Base-by-base conservation (phyloP, 208 protist species). In the Herpetomonas muscarum region DNA sequence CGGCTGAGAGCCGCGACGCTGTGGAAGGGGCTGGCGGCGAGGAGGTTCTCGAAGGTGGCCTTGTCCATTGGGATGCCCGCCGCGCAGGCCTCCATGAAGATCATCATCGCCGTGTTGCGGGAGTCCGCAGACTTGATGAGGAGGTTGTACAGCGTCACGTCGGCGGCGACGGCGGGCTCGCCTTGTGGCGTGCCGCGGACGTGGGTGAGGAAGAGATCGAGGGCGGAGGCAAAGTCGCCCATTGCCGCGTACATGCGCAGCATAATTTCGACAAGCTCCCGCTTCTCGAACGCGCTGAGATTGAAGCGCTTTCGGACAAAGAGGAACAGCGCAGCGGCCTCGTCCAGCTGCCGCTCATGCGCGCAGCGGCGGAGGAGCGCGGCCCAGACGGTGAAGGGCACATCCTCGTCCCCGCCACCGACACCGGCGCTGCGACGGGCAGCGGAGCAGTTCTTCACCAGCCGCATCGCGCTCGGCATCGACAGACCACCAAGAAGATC, bases 211-310 rank as follows among this genome's bases (percentile, higher is more conserved):
- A 92, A 94, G 12, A 89, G 19, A 36, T 75, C 31, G 34, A 87
- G 34, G 1, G 82, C 67, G 28, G 82, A 89, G 25, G 80, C 55
- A 41, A 79, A 92, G 67, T 94, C 88, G 4, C 76, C 55, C 47
- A 92, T 65, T 0, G 85, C 88, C 3, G 74, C 73, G 74, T 91
- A 90, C 88, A 94, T 92, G 32, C 85, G 79, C 68, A 94, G 81
- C 80, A 92, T 85, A 52, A 94, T 92, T 41, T 90, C 85, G 29
- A 94, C 65, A 48, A 94, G 61, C 64, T 94, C 82, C 0, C 80
- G 64, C 64, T 90, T 90, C 61, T 92, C 67, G 26, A 34, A 36
- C 26, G 36, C 44, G 1, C 53, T 60, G 2, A 90, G 67, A 12
- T 28, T 4, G 51, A 91, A 91, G 19, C 79, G 68, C 32, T 77